Base-by-base conservation (phyloP, 1,284 basidiomycete species). In the Sanghuangporus weigelae region DNA sequence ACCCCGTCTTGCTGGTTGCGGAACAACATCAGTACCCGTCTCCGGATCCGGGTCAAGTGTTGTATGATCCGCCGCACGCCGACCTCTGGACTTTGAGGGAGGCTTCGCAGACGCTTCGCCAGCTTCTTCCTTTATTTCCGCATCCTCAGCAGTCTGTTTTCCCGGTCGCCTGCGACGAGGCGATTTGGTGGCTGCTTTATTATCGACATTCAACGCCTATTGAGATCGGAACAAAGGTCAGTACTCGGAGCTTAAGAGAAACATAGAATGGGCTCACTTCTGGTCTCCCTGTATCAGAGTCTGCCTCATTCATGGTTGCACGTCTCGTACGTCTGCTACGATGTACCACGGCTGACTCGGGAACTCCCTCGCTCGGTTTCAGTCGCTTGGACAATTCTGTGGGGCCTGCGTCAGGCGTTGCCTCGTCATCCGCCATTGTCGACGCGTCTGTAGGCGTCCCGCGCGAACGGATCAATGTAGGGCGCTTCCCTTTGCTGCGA, bases 361-460 rank as follows among this genome's bases (percentile, higher is more conserved):
- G 58, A 42, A 54, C 54, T 40, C 50, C 63, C 48, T 59, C 10
- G 53, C 62, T 21, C 16, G 62, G 42, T 62, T 67, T 50, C 7
- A 14, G 44, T 31, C 58, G 57, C 58, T 64, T 61, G n/a, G 48
- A 38, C 16, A 53, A 58, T n/a, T 55, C 56, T 21, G 42, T 59
- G 12, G 56, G 49, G 10, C 42, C 54, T 1, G 48, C 39, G 26
- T 65, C 68, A 11, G 67, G 65, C 31, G 65, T 67, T 8, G 59
- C 46, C 53, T 71, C 70, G 36, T 69, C 68, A 49, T 71, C 69
- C 2, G 68, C 68, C 62, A 69, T 64, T 5, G 66, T 60, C 35
- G 65, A 64, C 14, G 12, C 31, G 38, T 67, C 69, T 2, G 67
- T 64, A 19, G 62, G 62, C 31, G 68, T 67, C 36, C 66, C 65